phyloP scores from a whole-genome alignment of 345 rosid genomes.

The Lepidium aucheri region DNA sequence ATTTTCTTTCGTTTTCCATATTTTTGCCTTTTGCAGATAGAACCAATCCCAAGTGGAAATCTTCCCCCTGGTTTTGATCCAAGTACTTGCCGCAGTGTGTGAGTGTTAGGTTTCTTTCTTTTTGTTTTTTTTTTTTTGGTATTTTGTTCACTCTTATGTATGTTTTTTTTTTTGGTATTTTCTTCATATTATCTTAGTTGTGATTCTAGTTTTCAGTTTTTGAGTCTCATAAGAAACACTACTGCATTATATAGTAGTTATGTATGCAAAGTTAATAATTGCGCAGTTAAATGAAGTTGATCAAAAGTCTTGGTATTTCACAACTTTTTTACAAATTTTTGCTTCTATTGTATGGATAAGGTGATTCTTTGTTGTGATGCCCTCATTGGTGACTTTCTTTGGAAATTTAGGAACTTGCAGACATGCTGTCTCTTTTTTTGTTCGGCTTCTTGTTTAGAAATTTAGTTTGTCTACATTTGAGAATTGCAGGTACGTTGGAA shows the following conservation, averaged over 20 bases:
- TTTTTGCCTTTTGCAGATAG: conserved; percentile 40
- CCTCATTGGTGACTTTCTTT: background rate
- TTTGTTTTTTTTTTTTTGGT: too few relatives aligned
- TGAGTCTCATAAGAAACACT: too few relatives aligned
- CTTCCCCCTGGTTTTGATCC: conserved; percentile 99
- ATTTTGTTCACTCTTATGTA: too few relatives aligned
- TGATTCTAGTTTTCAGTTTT: background rate
- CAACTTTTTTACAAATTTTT: background rate
- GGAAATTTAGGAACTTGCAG: background rate
- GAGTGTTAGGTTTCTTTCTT: conserved; percentile 48
- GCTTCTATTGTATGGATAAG: background rate
- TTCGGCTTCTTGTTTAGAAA: background rate
- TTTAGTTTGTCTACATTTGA: conserved; percentile 20
- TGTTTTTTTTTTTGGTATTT: too few relatives aligned
- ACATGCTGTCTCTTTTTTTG: background rate
- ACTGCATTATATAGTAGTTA: background rate
- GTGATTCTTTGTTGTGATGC: background rate
- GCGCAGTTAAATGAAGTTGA: background rate
- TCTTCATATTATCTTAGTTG: background rate
- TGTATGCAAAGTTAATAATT: background rate
- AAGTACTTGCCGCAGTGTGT: conserved; percentile 99
- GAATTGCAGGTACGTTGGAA: conserved; percentile 40
- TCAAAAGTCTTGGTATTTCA: background rate
- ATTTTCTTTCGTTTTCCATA: conserved; percentile 3
- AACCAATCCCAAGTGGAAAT: conserved; percentile 36